Evolutionary conservation across 2,329 filamentous ascomycete species (phyloP).

Genomic region (Capronia epimyces): DNA sequence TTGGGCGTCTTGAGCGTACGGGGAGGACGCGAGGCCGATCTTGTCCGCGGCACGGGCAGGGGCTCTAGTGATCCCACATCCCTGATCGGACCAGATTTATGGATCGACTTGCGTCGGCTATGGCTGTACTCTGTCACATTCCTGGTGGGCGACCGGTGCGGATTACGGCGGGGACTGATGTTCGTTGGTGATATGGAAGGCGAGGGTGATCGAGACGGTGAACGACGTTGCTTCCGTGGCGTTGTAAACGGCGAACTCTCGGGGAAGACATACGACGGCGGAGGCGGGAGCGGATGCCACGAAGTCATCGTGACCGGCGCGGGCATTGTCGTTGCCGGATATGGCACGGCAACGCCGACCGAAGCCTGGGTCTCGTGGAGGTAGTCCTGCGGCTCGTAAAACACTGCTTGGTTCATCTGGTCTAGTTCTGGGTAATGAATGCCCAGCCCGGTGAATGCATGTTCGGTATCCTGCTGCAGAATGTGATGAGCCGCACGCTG

Average conservation of each 20-base stretch:
- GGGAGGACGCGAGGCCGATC: constrained; percentile 23
- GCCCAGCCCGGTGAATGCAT: constrained; percentile 11
- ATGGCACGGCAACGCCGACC: constrained; percentile 19
- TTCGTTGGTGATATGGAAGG: constrained; percentile 38
- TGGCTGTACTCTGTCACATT: constrained; percentile 31
- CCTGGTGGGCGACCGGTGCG: constrained; percentile 28
- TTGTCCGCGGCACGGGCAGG: constrained; percentile 27
- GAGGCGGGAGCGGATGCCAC: constrained; percentile 38
- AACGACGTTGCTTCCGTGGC: constrained; percentile 28
- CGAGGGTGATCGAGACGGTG: constrained; percentile 32
- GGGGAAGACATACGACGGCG: constrained; percentile 35
- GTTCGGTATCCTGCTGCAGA: constrained; percentile 13
- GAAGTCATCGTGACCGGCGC: constrained; percentile 31
- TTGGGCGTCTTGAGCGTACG: constrained; percentile 30
- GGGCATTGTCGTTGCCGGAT: constrained; percentile 11
- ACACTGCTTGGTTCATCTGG: constrained; percentile 38
- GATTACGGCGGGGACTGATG: constrained; percentile 32
- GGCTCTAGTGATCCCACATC: constrained; percentile 29
- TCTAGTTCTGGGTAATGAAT: constrained; percentile 24
- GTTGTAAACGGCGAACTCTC: constrained; percentile 35
- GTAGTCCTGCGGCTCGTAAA: constrained; percentile 19
- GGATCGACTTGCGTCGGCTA: constrained; percentile 37
- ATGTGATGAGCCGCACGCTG: constrained; percentile 22
- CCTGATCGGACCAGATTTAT: constrained; percentile 37
- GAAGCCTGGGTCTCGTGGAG: not conserved